Evolutionary conservation across 2,329 filamentous ascomycete genomes (phyloP).

Genomic region (Epichloe elymi): DNA sequence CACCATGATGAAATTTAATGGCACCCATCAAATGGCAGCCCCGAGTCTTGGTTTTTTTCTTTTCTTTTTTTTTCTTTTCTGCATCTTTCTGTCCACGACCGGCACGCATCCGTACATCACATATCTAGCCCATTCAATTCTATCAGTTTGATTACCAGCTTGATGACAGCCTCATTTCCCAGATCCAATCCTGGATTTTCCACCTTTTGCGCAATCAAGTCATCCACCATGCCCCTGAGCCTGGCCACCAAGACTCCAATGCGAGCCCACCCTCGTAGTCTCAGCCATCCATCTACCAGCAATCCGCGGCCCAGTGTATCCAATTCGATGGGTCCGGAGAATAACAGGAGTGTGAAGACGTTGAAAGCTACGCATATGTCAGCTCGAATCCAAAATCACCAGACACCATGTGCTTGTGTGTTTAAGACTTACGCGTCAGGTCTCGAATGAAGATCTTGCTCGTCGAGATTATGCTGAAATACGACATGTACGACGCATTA

Average conservation of each 20-base stretch:
- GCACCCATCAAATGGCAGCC: too few relatives aligned
- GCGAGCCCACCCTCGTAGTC: slow-evolving; percentile 79
- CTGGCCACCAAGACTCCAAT: slow-evolving; percentile 83
- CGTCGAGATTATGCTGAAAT: slow-evolving; percentile 85
- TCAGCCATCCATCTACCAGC: slow-evolving; percentile 82
- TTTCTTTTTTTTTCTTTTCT: not conserved
- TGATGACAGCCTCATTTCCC: slow-evolving; percentile 54
- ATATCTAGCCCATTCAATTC: slow-evolving; percentile 80
- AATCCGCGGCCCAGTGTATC: slow-evolving; percentile 81
- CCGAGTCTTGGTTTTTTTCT: not conserved
- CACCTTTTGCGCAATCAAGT: slow-evolving; percentile 66
- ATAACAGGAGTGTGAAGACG: slow-evolving; percentile 74
- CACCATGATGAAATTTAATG: too few relatives aligned
- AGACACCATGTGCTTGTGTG: not conserved
- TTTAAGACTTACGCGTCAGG: slow-evolving; percentile 60
- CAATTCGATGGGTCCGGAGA: slow-evolving; percentile 71
- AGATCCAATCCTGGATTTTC: slow-evolving; percentile 56
- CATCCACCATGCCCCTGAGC: slow-evolving; percentile 75
- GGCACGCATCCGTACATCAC: slow-evolving; percentile 13
- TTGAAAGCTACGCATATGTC: slow-evolving; percentile 54
- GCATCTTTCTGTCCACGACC: not conserved
- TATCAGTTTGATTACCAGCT: slow-evolving; percentile 65
- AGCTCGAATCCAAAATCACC: not conserved
- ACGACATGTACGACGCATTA: slow-evolving; percentile 67
- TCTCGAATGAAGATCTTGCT: slow-evolving; percentile 87